Evolutionary conservation across 129 eudicot genomes (phyloP).

Genomic region (Flaveria brownii): DNA sequence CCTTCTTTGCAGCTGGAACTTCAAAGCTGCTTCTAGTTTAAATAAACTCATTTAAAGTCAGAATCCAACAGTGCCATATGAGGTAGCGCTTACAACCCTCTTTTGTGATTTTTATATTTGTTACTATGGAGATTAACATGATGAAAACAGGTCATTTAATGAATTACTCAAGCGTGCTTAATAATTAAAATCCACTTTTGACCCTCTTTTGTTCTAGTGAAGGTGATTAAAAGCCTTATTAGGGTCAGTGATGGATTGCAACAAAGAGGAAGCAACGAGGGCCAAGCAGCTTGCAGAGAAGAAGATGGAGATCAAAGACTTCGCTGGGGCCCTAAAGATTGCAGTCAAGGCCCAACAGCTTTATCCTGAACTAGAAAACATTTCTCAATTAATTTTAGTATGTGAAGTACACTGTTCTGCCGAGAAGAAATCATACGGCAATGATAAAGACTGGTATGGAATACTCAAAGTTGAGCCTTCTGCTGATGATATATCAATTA

Average conservation of each 20-base stretch:
- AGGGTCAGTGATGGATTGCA: constrained; percentile 55
- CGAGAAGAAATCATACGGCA: constrained; percentile 45
- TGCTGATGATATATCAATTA: constrained; percentile 56
- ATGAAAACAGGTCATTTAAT: not conserved
- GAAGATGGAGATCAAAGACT: constrained; percentile 59
- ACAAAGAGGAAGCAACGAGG: constrained; percentile 62
- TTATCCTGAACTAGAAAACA: constrained; percentile 56
- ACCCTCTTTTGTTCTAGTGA: not conserved
- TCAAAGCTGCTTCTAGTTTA: constrained; percentile 22
- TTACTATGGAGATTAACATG: constrained; percentile 15
- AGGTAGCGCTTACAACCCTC: constrained; percentile 26
- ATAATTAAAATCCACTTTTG: not conserved
- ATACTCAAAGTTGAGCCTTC: constrained; percentile 48
- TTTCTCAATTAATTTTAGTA: constrained; percentile 52
- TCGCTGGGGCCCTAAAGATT: constrained; percentile 46
- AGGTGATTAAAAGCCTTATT: constrained; percentile 32
- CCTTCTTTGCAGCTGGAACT: constrained; percentile 24
- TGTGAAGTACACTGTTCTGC: constrained; percentile 65
- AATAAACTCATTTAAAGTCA: constrained; percentile 9
- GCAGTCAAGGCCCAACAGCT: constrained; percentile 63
- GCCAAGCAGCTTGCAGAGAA: constrained; percentile 59
- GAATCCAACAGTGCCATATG: constrained; percentile 3
- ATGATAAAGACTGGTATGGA: constrained; percentile 64
- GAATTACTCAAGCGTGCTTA: not conserved
- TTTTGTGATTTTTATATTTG: not conserved